phyloP scores from a whole-genome alignment of 1,284 basidiomycete species.

The Cutaneotrichosporon spelunceum region DNA sequence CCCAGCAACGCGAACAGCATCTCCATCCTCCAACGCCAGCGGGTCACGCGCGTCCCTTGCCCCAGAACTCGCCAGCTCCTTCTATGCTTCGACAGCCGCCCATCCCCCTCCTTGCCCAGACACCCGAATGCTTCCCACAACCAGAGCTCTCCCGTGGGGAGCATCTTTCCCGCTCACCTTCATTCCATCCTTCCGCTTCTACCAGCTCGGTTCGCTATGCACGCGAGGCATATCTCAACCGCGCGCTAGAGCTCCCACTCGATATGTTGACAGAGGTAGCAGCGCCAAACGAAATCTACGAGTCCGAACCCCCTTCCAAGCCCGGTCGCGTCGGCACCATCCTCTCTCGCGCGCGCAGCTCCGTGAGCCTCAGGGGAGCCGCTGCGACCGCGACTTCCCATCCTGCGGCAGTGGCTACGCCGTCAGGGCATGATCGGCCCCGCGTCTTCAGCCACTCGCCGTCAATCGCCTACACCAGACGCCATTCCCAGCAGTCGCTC shows the following conservation, averaged over 20 bases:
- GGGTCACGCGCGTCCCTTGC: neutral
- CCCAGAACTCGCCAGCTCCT: neutral
- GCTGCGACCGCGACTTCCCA: neutral
- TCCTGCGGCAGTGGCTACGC: neutral
- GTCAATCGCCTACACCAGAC: neutral
- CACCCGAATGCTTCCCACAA: neutral
- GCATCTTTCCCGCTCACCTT: slow-evolving; percentile 3
- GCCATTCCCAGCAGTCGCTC: slow-evolving; percentile 4
- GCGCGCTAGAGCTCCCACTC: slow-evolving; percentile 36
- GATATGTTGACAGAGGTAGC: slow-evolving; percentile 33
- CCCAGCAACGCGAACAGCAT: neutral
- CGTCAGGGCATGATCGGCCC: neutral
- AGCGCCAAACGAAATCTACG: neutral
- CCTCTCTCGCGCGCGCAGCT: neutral
- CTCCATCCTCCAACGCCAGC: neutral
- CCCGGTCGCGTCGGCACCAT: neutral
- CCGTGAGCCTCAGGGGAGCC: neutral
- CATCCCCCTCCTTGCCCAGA: slow-evolving; percentile 12
- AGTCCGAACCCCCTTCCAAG: neutral
- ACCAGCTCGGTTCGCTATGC: slow-evolving; percentile 19
- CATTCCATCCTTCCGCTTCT: neutral
- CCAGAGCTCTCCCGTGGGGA: slow-evolving; percentile 10
- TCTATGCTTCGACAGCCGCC: slow-evolving; percentile 4
- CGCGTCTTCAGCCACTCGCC: neutral
- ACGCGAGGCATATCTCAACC: slow-evolving; percentile 39